Base-by-base conservation (phyloP, 2,329 filamentous ascomycete genomes). In the Apiospora koreana region DNA sequence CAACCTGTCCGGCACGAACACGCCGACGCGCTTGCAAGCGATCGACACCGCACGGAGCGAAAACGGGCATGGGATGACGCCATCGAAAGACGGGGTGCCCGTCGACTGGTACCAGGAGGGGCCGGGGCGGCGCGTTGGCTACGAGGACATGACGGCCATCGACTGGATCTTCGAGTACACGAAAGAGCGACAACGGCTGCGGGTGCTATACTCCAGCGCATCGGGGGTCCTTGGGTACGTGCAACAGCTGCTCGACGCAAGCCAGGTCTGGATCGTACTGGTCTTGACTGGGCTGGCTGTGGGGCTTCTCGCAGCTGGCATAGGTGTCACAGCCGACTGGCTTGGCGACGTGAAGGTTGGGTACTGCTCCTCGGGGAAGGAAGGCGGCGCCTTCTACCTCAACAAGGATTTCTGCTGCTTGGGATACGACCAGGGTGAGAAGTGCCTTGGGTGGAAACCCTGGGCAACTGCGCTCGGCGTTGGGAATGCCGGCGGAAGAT, bases 81-180 rank as follows among this genome's bases (percentile, higher is more conserved):
- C 69, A 10, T 72, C 79, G 46, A 88, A 89, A 73, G 85, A 89
- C 75, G 84, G 82, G 68, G 77, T 79, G 41, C 81, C 86, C 4
- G 80, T 86, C 64, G 95, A 98, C 80, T 98, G 95, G 95, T 93
- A 97, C 79, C 87, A 92, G 65, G 95, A 98, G 81, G 94, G 94
- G 0, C 94, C 94, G 0, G 95, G 95, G 1, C 89, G 94, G 68
- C 90, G 96, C 77, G 95, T 98, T 46, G 95, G 93, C 69, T 99
- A 99, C 83, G 95, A 98, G 78, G 93, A 99, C 82, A 86, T 98
- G 80, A 98, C 95, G 21, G 95, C 96, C 71, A 99, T 99, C 80
- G 96, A 99, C 84, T 99, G 96, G 96, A 98, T 98, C 79, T 98
- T 97, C 77, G 96, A 99, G 81, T 97, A 98, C 79, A 96, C 93